These are phyloP conservation scores for Xylariales sp. DNA, from an alignment of 2,329 filamentous ascomycete genomes.

Conservation along the genomic window DNA sequence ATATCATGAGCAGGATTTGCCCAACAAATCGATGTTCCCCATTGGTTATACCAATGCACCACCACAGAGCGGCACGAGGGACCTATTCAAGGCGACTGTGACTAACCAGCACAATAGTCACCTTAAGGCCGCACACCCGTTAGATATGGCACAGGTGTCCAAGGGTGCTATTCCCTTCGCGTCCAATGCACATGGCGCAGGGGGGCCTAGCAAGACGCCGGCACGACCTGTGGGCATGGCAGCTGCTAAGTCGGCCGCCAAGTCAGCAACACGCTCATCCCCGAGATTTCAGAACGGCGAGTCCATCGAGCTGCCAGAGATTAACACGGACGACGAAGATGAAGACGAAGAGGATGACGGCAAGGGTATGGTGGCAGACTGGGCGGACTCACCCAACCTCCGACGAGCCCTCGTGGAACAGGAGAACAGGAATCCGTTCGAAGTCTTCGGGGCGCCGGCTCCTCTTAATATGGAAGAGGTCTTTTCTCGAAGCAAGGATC, in stretches of 20 bases:
- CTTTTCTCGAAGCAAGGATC: constrained; percentile 88
- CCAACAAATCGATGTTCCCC: constrained; percentile 69
- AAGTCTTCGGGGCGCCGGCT: constrained; percentile 88
- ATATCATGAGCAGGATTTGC: constrained; percentile 63
- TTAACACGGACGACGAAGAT: constrained; percentile 90
- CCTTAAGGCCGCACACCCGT: constrained; percentile 72
- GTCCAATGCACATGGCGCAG: constrained; percentile 69
- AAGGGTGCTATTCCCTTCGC: constrained; percentile 93
- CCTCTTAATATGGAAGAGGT: constrained; percentile 96
- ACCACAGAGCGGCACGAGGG: constrained; percentile 63
- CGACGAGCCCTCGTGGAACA: constrained; percentile 80
- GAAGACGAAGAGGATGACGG: constrained; percentile 78
- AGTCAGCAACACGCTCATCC: constrained; percentile 74
- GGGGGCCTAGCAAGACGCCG: constrained; percentile 75
- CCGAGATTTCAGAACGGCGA: constrained; percentile 91
- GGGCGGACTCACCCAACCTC: constrained; percentile 90
- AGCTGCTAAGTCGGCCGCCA: constrained; percentile 67
- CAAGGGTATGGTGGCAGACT: constrained; percentile 75
- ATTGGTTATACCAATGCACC: constrained; percentile 71
- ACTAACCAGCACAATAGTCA: constrained; percentile 75
- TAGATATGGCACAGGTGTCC: constrained; percentile 88
- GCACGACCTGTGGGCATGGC: constrained; percentile 63
- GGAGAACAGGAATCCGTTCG: constrained; percentile 84
- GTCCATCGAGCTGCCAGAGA: constrained; percentile 91
- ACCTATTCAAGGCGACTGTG: constrained; percentile 74